A percentile compares a stretch with the other conserved stretches of the same genome.
phyloP scores from a whole-genome alignment of 805 yeast genomes.

The Ogataea siamensis region DNA sequence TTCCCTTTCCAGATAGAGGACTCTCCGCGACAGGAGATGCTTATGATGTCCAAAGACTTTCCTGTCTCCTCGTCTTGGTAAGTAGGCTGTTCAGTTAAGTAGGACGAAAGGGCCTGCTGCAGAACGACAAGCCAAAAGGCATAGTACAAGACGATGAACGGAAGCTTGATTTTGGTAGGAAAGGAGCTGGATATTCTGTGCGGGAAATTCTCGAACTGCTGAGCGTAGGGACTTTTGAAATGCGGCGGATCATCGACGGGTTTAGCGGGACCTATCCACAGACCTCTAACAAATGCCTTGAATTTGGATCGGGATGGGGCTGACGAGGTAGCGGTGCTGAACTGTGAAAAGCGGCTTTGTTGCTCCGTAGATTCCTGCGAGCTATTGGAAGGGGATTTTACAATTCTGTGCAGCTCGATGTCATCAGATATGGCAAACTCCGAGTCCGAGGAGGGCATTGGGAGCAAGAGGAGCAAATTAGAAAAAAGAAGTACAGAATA shows the following conservation, averaged over 20 bases:
- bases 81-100: slow-evolving; percentile 43
- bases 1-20: slow-evolving; percentile 69
- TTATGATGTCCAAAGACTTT: slow-evolving; percentile 31
- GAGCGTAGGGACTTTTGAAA: slow-evolving; percentile 27
- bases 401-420: slow-evolving; percentile 7
- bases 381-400: slow-evolving; percentile 8
- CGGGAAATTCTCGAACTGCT: slow-evolving; percentile 45
- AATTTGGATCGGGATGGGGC: slow-evolving; percentile 1
- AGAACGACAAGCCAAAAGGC: slow-evolving; percentile 45
- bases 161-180: slow-evolving; percentile 30
- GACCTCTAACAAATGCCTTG: slow-evolving; percentile 13
- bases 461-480: not conserved
- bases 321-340: not conserved
- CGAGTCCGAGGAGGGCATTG: slow-evolving; percentile 3
- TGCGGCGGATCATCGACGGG: slow-evolving; percentile 49
- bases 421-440: slow-evolving; percentile 7
- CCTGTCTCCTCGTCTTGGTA: slow-evolving; percentile 19
- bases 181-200: slow-evolving; percentile 31
- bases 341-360: slow-evolving; percentile 4
- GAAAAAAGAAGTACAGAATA: slow-evolving; percentile 3
- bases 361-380: slow-evolving; percentile 9
- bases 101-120: slow-evolving; percentile 42
- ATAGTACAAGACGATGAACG: slow-evolving; percentile 39
- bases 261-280: slow-evolving; percentile 58
- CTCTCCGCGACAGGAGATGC: slow-evolving; percentile 49